Evolutionary conservation across 2,329 filamentous ascomycete genomes (phyloP), one percentile per base, ranked within the genome.

Genomic region (Talaromyces albobiverticillius): DNA sequence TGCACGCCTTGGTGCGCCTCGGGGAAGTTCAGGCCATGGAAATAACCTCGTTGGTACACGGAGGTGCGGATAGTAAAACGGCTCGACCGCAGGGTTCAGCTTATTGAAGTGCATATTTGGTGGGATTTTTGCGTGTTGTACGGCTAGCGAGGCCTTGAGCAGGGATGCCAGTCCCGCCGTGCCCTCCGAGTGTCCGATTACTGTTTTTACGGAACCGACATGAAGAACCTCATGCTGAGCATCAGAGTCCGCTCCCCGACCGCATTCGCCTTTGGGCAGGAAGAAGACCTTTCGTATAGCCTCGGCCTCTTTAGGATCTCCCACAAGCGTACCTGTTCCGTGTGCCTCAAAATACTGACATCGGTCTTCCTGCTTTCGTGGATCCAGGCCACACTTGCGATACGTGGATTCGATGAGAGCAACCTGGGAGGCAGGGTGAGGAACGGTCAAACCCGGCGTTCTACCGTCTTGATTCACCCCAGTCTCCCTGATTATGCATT

Each of bases 271-370:
- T 29, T 29, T 29, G 5, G 26, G 10, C 26, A 6, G 26, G 10
- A 29, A 29, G 50, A 56, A 56, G 5, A 41, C 23, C n/a, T 36
- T 9, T 9, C 36, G n/a, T 5, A 55, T 55, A 62, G 48, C 31
- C 22, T 53, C 13, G 51, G 48, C 50, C 53, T 53, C 31, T 25
- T 53, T 22, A 10, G 62, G 64, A 47, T 68, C 66, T 20, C 66
- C 65, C 14, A 57, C 61, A 18, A 53, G 46, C 6, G 62, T 65
- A 1, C 65, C 66, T 1, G 75, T 77, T 22, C 72, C 73, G 54
- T 76, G 74, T 3, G 67, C 67, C 32, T 76, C 66, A 22, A 76
- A 73, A 54, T 66, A 76, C 32, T 53, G 50, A 8, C 26, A 38
- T 9, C 50, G 13, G 16, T 47, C 51, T 1, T 46, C 22, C 1